Evolutionary conservation across 2,329 filamentous ascomycete species (phyloP).

Genomic region (Aspergillus japonicus): DNA sequence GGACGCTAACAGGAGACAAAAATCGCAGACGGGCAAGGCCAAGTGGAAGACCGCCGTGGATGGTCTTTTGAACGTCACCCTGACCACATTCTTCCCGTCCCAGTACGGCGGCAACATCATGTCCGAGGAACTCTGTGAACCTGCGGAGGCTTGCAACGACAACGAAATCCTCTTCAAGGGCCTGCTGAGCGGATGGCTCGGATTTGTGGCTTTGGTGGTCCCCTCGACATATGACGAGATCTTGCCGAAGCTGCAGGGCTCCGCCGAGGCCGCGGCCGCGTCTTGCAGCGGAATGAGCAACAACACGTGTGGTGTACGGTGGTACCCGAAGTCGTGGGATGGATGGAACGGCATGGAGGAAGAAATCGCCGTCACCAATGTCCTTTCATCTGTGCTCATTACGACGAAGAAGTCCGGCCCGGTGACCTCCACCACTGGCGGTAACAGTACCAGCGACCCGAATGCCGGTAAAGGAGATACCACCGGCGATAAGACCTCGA

Average conservation of each 20-base stretch:
- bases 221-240: constrained; percentile 58
- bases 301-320: constrained; percentile 63
- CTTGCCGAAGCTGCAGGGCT: constrained; percentile 56
- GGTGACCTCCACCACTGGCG: constrained; percentile 50
- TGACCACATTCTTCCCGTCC: constrained; percentile 52
- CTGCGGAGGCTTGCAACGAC: constrained; percentile 58
- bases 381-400: constrained; percentile 61
- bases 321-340: constrained; percentile 56
- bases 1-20: constrained; percentile 34
- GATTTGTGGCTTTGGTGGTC: constrained; percentile 60
- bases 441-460: constrained; percentile 47
- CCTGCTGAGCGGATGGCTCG: constrained; percentile 65
- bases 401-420: constrained; percentile 47
- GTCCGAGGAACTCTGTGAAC: constrained; percentile 67
- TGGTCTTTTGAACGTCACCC: constrained; percentile 52
- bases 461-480: constrained; percentile 31
- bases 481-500: background rate
- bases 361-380: constrained; percentile 66
- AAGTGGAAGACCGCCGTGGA: constrained; percentile 59
- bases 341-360: constrained; percentile 62
- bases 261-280: constrained; percentile 58
- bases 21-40: constrained; percentile 39
- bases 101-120: constrained; percentile 48
- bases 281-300: constrained; percentile 61
- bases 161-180: constrained; percentile 74